Evolutionary conservation across 2,329 filamentous ascomycete species (phyloP), one percentile per base, ranked within the genome.

Genomic region (Colletotrichum eleusines): DNA sequence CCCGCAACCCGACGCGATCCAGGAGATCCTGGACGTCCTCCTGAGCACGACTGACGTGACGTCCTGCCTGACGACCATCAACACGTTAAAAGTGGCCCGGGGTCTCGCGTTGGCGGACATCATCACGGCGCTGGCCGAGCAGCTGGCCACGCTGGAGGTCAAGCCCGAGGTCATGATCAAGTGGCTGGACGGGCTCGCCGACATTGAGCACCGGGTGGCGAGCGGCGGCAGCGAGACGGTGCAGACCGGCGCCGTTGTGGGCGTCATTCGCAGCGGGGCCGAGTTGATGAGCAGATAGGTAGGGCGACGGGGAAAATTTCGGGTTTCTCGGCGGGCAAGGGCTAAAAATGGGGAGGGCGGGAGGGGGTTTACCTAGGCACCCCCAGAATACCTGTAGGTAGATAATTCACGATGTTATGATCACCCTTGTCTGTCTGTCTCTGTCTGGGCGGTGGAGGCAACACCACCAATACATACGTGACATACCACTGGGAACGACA

Each of bases 51-150:
- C 90, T 64, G 95, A 99, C 78, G 93, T 99, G 59, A 97, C 93
- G 1, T 94, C 93, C 42, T 98, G 95, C 78, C 85, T 99, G 60
- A 91, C 89, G 69, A 97, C 94, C 0, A 91, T 99, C 80, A 96
- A 96, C 78, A 90, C 93, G 0, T 86, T 99, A 72, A 99, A 99
- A 83, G 87, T 89, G 5, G 87, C 90, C 67, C 94, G 96, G 77
- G 96, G 96, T 0, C 85, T 99, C 58, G 96, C 96, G 2, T 82
- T 99, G 71, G 96, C 96, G 4, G 96, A 99, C 79, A 98, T 99
- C 68, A 89, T 99, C 74, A 97, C 94, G 0, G 90, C 94, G 0
- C 80, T 98, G 50, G 90, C 92, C 0, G 95, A 98, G 76, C 92
- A 97, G 82, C 81, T 99, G 69, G 87, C 89, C 26, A 92, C 91